Base-by-base conservation (phyloP, 768 basidiomycete species). In the Boletus vinaceobasis region DNA sequence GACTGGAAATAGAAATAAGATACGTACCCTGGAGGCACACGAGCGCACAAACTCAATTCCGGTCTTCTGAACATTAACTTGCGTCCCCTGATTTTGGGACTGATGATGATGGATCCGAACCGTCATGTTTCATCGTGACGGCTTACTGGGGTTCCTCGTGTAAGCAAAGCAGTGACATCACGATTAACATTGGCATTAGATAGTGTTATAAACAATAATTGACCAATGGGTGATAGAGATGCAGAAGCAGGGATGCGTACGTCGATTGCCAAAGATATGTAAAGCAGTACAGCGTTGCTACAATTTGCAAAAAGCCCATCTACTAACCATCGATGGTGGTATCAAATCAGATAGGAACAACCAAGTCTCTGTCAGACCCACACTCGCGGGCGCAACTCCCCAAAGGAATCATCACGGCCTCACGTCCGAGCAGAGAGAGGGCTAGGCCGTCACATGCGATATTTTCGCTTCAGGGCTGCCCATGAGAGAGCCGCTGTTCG, bases 401-500 rank as follows among this genome's bases (percentile, higher is more conserved):
- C 38, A 10, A 31, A 29, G 38, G 31, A 42, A 38, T 37, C 38
- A 49, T 48, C 23, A 36, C 31, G 15, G 39, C 54, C 53, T 43
- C 53, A 36, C 50, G 38, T 39, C 39, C 26, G 35, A 40, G 43
- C 13, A 39, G 47, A 56, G 44, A 48, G 23, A n/a, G 39, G 38
- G 36, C 27, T 11, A 33, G 55, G 14, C 19, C 14, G 33, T 71
- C 65, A 78, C 73, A 84, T 78, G 65, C 86, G 80, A 63, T 90
- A 90, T 66, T 86, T 90, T 72, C 81, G 79, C 72, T 82, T 85
- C 56, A 93, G 74, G 43, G 89, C 85, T 45, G 75, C 73, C 90
- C 90, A 93, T 7, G 86, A 85, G 19, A 87, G 79, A 10, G 78
- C 83, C 40, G 81, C 87, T n/a, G 78, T 73, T 42, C 78, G 69